These are phyloP conservation scores for Naganishia kalamii DNA, from an alignment of 768 basidiomycete species.

Conservation along the genomic window DNA sequence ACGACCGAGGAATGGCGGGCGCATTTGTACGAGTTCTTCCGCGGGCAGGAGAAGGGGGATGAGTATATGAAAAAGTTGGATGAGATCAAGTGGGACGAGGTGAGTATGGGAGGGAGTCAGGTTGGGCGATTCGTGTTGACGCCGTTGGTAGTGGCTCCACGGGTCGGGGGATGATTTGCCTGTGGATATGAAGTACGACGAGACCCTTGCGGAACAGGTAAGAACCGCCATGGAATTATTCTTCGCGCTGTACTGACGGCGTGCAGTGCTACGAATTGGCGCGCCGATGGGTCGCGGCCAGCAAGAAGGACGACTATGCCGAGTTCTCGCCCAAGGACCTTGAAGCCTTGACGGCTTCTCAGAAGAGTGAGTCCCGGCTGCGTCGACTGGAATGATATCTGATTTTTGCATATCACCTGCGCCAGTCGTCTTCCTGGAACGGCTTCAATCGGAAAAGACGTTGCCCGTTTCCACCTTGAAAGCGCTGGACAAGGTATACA, in stretches of 20 bases:
- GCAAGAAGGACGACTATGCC: constrained; percentile 52
- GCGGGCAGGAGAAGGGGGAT: constrained; percentile 52
- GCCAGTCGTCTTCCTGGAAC: constrained; percentile 76
- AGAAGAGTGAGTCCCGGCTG: constrained; percentile 50
- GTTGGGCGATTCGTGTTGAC: constrained; percentile 10
- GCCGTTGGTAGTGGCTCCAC: constrained; percentile 57
- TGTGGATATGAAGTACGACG: constrained; percentile 68
- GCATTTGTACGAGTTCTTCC: constrained; percentile 68
- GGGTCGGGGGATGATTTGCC: constrained; percentile 71
- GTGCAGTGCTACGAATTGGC: constrained; percentile 59
- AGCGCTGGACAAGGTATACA: constrained; percentile 57
- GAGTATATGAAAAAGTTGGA: constrained; percentile 64
- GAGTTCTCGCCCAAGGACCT: constrained; percentile 61
- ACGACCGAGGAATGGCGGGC: constrained; percentile 76
- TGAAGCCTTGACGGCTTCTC: constrained; percentile 62
- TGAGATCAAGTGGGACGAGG: constrained; percentile 66
- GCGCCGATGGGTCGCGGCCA: constrained; percentile 63
- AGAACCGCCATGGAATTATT: constrained; percentile 11
- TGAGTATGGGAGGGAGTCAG: constrained; percentile 47
- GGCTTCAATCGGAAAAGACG: constrained; percentile 55
- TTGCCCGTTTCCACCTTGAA: constrained; percentile 59
- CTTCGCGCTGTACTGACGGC: background rate
- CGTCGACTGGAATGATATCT: background rate
- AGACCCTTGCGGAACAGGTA: constrained; percentile 61
- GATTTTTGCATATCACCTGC: background rate